Conservation (phyloP, 1,284 basidiomycete species). For the Cutaneotrichosporon sp. region DNA sequence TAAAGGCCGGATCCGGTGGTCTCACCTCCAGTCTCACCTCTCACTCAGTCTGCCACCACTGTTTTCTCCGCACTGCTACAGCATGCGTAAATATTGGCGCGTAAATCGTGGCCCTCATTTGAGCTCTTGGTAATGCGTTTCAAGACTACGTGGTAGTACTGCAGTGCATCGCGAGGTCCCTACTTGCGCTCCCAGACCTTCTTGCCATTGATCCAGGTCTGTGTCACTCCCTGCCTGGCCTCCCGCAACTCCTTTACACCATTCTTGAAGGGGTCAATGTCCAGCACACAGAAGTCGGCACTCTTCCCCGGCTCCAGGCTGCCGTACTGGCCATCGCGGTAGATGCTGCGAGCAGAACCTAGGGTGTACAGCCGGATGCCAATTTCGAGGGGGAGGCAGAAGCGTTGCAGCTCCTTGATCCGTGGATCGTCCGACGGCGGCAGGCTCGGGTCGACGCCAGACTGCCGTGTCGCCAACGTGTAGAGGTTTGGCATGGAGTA, state of each 20-base stretch:
- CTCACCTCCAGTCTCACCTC: too few species aligned
- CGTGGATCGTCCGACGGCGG: constrained; percentile 6
- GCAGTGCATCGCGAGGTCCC: too few species aligned
- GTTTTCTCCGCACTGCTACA: too few species aligned
- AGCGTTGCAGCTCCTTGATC: constrained; percentile 11
- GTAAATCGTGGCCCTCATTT: too few species aligned
- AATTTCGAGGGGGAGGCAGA: constrained; percentile 14
- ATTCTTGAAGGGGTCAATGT: constrained; percentile 29
- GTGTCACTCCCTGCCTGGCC: constrained; percentile 23
- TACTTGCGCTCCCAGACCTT: constrained; percentile 14
- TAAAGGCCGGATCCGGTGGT: too few species aligned
- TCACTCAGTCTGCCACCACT: too few species aligned
- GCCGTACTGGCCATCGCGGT: constrained; percentile 17
- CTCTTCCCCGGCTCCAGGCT: constrained; percentile 23
- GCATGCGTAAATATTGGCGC: too few species aligned
- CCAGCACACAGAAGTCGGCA: constrained; percentile 30
- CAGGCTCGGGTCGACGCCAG: constrained; percentile 19
- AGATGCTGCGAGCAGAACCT: constrained; percentile 20
- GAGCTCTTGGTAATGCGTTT: too few species aligned
- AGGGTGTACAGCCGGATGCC: constrained; percentile 23
- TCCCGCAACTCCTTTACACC: constrained; percentile 22
- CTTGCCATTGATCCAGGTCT: constrained; percentile 30
- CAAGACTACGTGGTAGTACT: too few species aligned
- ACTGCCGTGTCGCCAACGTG: constrained; percentile 27
- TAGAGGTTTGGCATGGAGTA: constrained; percentile 29